Evolutionary conservation across 2,329 filamentous ascomycete genomes (phyloP), one percentile per base, ranked within the genome.

Genomic region (Colletotrichum euphorbiae): DNA sequence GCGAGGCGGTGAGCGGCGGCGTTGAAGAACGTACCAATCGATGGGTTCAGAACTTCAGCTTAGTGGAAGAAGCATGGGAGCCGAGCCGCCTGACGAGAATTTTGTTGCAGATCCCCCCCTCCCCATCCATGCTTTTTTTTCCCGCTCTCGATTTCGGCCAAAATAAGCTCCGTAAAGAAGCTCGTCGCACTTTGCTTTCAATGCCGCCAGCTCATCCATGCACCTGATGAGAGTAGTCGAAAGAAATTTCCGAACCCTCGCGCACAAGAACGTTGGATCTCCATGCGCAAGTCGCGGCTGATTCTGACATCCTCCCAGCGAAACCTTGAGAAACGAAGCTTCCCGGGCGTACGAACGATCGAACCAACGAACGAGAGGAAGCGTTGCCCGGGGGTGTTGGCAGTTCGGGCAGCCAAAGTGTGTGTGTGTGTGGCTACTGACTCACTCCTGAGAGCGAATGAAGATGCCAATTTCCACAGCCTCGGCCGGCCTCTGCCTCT

Each of bases 131-230:
- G 66, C 51, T 51, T 51, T 51, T 50, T n/a, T n/a, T 50, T 9
- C 12, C 28, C 4, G 8, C 6, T 17, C 13, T 6, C 21, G n/a
- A 19, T 28, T 36, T 21, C 33, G 24, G 48, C 50, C 62, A 60
- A 28, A 55, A 56, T 38, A 60, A 55, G 61, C 54, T 59, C 60
- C 52, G 54, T 28, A 28, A 52, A 61, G 40, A 12, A 63, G 36
- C 40, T 48, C 50, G 52, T 59, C 65, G 40, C 54, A 55, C 12
- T 33, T 45, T 50, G 36, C 9, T 24, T 21, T 55, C 58, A 69
- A 69, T 59, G 52, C 55, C 38, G 56, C 62, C 60, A 40, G 55
- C 66, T 55, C 48, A 69, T 46, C 62, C 66, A 69, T 69, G 66
- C 48, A 59, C n/a, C 48, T 28, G n/a, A 40, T 40, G 50, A 69